Evolutionary conservation across 1,139 yeast species (phyloP).

Genomic region (Insectozyma bohioensis): DNA sequence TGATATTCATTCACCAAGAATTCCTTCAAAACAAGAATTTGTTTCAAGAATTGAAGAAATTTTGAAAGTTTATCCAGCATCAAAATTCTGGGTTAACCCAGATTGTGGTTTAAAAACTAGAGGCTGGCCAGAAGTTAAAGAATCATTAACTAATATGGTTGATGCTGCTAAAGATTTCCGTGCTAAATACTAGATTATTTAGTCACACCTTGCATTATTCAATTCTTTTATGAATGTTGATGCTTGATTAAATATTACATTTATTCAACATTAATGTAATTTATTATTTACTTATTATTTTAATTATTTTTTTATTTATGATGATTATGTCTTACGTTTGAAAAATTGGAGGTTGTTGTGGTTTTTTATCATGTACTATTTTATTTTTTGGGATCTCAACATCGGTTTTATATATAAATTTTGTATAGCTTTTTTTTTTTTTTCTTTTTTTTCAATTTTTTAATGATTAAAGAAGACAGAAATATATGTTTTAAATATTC

Average conservation of each 20-base stretch:
- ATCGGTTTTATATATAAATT: too few relatives aligned
- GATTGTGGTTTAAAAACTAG: conserved; percentile 99
- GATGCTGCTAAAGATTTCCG: conserved; percentile 98
- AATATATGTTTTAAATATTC: too few relatives aligned
- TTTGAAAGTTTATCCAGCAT: conserved; percentile 95
- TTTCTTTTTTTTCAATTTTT: too few relatives aligned
- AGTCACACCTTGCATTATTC: conserved; percentile 28
- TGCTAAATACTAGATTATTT: conserved; percentile 39
- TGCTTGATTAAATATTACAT: conserved; percentile 47
- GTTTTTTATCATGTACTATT: too few relatives aligned
- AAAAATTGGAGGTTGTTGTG: too few relatives aligned
- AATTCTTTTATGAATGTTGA: conserved; percentile 36
- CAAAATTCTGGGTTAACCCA: conserved; percentile 99
- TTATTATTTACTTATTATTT: conserved; percentile 20
- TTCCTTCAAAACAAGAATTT: conserved; percentile 96
- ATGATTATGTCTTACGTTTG: too few relatives aligned
- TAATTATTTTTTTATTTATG: conserved; percentile 17
- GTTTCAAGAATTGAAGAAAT: conserved; percentile 90
- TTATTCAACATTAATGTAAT: conserved; percentile 71
- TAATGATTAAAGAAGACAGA: too few relatives aligned
- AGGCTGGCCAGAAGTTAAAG: conserved; percentile 88
- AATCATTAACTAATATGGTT: conserved; percentile 95
- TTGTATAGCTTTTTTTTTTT: too few relatives aligned
- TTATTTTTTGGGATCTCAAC: too few relatives aligned
- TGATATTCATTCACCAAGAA: conserved; percentile 99